Evolutionary conservation across 352 stramenopile species (phyloP).

Genomic region (Phytopythium litorale): DNA sequence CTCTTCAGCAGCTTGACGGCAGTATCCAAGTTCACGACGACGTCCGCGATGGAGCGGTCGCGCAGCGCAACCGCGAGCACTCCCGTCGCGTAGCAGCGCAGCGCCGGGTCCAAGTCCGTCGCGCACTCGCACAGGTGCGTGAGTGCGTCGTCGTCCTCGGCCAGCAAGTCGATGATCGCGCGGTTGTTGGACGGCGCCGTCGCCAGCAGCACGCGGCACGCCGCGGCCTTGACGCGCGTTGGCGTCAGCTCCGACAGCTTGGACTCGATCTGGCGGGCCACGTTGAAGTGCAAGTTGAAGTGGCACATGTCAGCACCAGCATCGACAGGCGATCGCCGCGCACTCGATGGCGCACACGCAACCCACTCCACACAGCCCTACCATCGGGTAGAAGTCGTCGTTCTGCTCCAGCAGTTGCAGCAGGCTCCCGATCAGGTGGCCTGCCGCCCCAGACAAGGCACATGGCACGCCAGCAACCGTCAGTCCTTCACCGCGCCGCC

Average conservation of each 20-base stretch:
- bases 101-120: conserved; percentile 37
- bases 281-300: conserved; percentile 13
- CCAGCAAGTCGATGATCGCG: conserved; percentile 68
- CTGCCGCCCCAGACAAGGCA: conserved; percentile 13
- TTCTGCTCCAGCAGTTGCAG: conserved; percentile 77
- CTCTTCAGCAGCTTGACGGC: conserved; percentile 69
- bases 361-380: conserved; percentile 13
- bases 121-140: conserved; percentile 70
- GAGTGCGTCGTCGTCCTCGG: conserved; percentile 72
- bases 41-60: conserved; percentile 77
- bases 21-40: conserved; percentile 80
- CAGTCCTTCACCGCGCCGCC: not conserved
- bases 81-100: conserved; percentile 77
- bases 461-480: conserved; percentile 1
- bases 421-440: conserved; percentile 75
- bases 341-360: conserved; percentile 7
- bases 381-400: conserved; percentile 81
- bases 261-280: conserved; percentile 42
- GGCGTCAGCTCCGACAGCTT: conserved; percentile 61
- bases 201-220: conserved; percentile 68
- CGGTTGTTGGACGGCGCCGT: conserved; percentile 70
- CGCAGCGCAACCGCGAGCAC: conserved; percentile 69
- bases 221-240: conserved; percentile 59
- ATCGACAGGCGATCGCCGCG: not conserved
- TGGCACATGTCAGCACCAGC: not conserved